Percentiles rank a stretch among this genome's conserved stretches.
Conservation (phyloP, 495 filamentous ascomycete species). For the Hyaloscypha bicolor region DNA sequence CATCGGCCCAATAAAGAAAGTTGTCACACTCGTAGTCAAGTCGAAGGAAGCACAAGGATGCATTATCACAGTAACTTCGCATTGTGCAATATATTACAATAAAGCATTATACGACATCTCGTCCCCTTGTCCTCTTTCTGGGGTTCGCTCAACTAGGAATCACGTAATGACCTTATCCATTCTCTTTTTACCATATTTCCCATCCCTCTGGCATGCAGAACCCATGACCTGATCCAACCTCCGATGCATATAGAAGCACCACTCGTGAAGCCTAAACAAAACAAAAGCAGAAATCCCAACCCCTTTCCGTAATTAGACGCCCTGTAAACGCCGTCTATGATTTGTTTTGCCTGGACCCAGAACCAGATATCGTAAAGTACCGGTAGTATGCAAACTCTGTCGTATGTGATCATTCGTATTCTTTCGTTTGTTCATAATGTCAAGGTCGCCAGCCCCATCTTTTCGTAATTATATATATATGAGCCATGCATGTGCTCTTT, state of each 20-base stretch:
- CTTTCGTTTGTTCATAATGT: neutral
- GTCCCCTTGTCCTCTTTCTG: neutral
- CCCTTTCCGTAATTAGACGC: neutral
- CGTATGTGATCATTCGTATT: constrained; percentile 1
- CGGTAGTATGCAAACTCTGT: neutral
- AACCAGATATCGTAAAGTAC: neutral
- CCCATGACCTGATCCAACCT: neutral
- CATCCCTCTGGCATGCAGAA: neutral
- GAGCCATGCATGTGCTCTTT: neutral
- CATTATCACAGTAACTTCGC: constrained; percentile 1
- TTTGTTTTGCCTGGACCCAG: neutral
- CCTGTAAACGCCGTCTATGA: constrained; percentile 8
- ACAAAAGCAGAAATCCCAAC: neutral
- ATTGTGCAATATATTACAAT: constrained; percentile 17
- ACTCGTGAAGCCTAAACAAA: neutral
- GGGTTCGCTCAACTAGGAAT: neutral
- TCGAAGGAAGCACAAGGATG: neutral
- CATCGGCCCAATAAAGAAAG: too few species aligned
- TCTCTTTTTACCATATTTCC: neutral
- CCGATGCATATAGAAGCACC: neutral
- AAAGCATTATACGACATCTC: constrained; percentile 14
- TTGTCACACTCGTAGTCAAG: neutral
- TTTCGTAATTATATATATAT: neutral
- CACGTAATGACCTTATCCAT: neutral
- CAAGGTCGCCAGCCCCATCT: constrained; percentile 14